Evolutionary conservation across 2,329 filamentous ascomycete species (phyloP).

Genomic region (Botryotinia convoluta): DNA sequence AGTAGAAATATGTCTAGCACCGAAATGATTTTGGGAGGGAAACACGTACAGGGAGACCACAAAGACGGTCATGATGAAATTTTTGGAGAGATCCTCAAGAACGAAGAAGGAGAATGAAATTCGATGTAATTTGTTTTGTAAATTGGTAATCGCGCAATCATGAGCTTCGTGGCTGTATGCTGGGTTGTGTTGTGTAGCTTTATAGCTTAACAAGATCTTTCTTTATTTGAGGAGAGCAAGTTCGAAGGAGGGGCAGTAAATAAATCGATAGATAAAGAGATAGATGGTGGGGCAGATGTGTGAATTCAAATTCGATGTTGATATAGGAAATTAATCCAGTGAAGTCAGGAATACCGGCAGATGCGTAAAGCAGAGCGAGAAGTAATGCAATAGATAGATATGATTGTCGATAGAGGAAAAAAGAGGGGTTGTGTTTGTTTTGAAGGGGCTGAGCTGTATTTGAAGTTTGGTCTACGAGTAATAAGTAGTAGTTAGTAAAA

Average conservation of each 20-base stretch:
- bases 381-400: neutral
- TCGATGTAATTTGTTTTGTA: neutral
- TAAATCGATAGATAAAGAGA: neutral
- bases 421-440: neutral
- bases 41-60: conserved; percentile 55
- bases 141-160: conserved; percentile 17
- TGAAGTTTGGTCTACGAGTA: neutral
- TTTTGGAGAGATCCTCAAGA: conserved; percentile 16
- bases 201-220: neutral
- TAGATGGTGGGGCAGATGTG: neutral
- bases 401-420: neutral
- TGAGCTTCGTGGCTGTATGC: conserved; percentile 5
- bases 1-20: neutral
- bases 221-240: neutral
- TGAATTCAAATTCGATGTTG: neutral
- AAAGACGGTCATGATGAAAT: conserved; percentile 54
- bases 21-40: neutral
- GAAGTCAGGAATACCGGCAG: neutral
- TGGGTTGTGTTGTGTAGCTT: neutral
- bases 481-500: neutral
- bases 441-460: neutral
- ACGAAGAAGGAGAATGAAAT: conserved; percentile 10
- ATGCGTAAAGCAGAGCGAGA: neutral
- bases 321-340: neutral
- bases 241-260: conserved; percentile 9